Percentiles rank a stretch among this genome's conserved stretches.
Evolutionary conservation across 176 grass and related monocot species (phyloP).

Genomic region (Poa annua): DNA sequence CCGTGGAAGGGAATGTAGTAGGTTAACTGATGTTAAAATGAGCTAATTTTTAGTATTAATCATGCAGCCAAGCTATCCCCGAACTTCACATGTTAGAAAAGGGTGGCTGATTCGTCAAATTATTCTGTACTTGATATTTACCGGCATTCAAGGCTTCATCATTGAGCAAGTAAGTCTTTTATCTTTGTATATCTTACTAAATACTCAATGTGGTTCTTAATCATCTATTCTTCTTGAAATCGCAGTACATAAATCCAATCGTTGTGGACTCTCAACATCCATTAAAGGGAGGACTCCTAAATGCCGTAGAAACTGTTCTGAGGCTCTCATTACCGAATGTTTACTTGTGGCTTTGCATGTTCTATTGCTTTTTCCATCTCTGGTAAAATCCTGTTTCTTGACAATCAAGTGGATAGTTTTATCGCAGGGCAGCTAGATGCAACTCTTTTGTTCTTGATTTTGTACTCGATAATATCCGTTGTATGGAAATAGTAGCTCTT

Average conservation of each 20-base stretch:
- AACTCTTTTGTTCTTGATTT: background rate
- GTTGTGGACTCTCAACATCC: constrained; percentile 97
- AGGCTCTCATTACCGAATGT: constrained; percentile 94
- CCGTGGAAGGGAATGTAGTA: constrained; percentile 8
- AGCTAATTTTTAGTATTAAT: constrained; percentile 14
- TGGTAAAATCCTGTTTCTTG: constrained; percentile 59
- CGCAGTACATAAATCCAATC: constrained; percentile 98
- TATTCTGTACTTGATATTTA: constrained; percentile 85
- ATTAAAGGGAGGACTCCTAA: constrained; percentile 74
- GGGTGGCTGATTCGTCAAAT: constrained; percentile 93
- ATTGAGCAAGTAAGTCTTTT: constrained; percentile 89
- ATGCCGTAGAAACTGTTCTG: constrained; percentile 88
- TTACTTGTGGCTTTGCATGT: constrained; percentile 99
- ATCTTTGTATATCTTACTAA: background rate
- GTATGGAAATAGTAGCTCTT: background rate
- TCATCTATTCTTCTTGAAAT: constrained; percentile 26
- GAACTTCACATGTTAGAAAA: constrained; percentile 70
- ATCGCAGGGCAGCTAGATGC: background rate
- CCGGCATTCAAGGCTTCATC: constrained; percentile 92
- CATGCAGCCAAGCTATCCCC: constrained; percentile 82
- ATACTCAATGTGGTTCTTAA: constrained; percentile 29
- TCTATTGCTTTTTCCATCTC: constrained; percentile 97
- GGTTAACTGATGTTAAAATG: constrained; percentile 26
- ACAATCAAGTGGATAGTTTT: constrained; percentile 8
- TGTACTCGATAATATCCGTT: background rate